These are phyloP conservation scores for Colletotrichum plurivorum DNA, from an alignment of 2,329 filamentous ascomycete species.

Conservation along the genomic window DNA sequence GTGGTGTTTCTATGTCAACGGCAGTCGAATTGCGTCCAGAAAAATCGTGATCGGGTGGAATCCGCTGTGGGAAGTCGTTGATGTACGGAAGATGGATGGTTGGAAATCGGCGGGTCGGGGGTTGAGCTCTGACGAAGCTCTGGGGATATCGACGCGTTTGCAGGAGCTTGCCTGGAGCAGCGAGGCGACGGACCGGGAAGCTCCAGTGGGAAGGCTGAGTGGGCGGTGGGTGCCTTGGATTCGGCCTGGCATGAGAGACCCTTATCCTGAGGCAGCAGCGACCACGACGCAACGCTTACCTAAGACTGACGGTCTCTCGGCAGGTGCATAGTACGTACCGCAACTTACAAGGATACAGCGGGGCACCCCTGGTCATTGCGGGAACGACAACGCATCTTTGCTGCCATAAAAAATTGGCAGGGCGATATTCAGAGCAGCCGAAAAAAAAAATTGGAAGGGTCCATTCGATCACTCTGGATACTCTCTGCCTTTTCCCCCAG, in stretches of 20 bases:
- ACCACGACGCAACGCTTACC: slow-evolving; percentile 14
- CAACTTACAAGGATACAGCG: slow-evolving; percentile 16
- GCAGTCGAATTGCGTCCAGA: slow-evolving; percentile 11
- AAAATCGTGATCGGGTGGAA: slow-evolving; percentile 43
- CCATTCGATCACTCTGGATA: slow-evolving; percentile 25
- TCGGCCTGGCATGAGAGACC: slow-evolving; percentile 34
- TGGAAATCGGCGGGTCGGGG: slow-evolving; percentile 38
- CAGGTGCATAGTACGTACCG: slow-evolving; percentile 18
- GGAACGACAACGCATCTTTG: slow-evolving; percentile 40
- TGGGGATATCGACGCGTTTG: slow-evolving; percentile 56
- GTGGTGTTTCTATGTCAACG: slow-evolving; percentile 39
- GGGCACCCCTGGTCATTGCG: slow-evolving; percentile 36
- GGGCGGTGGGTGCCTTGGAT: slow-evolving; percentile 46
- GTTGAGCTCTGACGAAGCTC: slow-evolving; percentile 41
- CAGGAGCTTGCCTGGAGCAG: slow-evolving; percentile 63
- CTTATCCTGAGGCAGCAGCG: slow-evolving; percentile 49
- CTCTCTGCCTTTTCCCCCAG: slow-evolving; percentile 3
- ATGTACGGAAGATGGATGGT: slow-evolving; percentile 44
- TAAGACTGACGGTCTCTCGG: neutral
- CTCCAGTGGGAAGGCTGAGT: slow-evolving; percentile 52
- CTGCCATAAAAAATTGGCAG: slow-evolving; percentile 34
- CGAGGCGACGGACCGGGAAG: slow-evolving; percentile 42
- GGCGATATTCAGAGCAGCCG: slow-evolving; percentile 26
- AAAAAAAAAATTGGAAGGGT: slow-evolving; percentile 32
- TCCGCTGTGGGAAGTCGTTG: slow-evolving; percentile 32